Percentiles rank a stretch among this genome's conserved stretches.
phyloP scores from a whole-genome alignment of 2,329 filamentous ascomycete species.

The Cytospora paraplurivora region DNA sequence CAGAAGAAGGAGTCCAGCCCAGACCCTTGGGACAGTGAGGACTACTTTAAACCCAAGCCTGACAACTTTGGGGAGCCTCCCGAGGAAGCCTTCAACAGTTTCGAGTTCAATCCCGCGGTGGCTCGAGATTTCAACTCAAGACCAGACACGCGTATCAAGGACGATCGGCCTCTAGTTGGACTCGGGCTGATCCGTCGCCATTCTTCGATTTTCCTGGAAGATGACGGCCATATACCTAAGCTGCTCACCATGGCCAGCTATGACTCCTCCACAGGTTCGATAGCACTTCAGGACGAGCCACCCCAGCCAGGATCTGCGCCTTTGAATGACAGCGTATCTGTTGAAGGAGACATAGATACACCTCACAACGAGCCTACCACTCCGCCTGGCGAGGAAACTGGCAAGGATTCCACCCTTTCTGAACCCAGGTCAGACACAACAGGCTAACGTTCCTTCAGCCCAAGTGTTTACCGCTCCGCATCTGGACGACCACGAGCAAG shows the following conservation, averaged over 20 bases:
- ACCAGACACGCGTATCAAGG: slow-evolving; percentile 24
- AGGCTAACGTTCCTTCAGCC: slow-evolving; percentile 16
- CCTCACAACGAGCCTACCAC: not conserved
- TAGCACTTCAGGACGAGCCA: slow-evolving; percentile 18
- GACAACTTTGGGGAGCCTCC: slow-evolving; percentile 17
- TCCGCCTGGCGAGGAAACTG: not conserved
- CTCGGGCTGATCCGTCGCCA: slow-evolving; percentile 36
- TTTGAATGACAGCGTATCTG: not conserved
- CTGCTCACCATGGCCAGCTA: slow-evolving; percentile 35
- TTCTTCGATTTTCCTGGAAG: slow-evolving; percentile 35
- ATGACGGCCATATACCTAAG: slow-evolving; percentile 38
- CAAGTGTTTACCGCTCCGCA: slow-evolving; percentile 1
- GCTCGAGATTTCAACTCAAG: slow-evolving; percentile 26
- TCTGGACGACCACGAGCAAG: slow-evolving; percentile 1
- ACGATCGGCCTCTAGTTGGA: slow-evolving; percentile 31
- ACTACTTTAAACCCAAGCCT: slow-evolving; percentile 33
- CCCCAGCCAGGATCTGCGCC: slow-evolving; percentile 9
- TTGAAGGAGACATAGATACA: not conserved
- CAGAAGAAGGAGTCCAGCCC: slow-evolving; percentile 30
- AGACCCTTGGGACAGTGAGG: slow-evolving; percentile 34
- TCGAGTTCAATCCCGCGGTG: slow-evolving; percentile 34
- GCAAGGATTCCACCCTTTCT: slow-evolving; percentile 5
- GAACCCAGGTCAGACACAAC: slow-evolving; percentile 2
- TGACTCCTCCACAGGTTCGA: slow-evolving; percentile 30
- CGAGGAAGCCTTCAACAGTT: slow-evolving; percentile 20